These are phyloP conservation scores for Lathyrus tuberosus DNA, from an alignment of 306 rosid genomes.

Conservation along the genomic window DNA sequence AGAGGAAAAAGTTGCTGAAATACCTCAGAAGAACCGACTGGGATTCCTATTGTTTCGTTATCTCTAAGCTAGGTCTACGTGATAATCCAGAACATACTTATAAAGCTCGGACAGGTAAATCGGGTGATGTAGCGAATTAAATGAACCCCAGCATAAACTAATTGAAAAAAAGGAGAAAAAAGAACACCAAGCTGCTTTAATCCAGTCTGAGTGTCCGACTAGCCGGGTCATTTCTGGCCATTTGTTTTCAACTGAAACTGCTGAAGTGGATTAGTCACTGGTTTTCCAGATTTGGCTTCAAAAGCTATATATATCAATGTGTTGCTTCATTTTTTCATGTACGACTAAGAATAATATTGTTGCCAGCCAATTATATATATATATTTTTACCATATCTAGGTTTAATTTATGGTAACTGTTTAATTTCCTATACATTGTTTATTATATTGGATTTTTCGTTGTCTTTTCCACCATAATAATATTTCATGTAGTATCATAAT, in stretches of 20 bases:
- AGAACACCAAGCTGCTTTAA: slow-evolving; percentile 8
- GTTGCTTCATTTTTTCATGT: slow-evolving; percentile 1
- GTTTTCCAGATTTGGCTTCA: slow-evolving; percentile 26
- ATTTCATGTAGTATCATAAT: slow-evolving; percentile 25
- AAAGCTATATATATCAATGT: slow-evolving; percentile 29
- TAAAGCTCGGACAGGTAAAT: slow-evolving; percentile 1
- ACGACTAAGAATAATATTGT: slow-evolving; percentile 20
- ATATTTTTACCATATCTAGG: slow-evolving; percentile 12
- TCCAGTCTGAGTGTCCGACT: slow-evolving; percentile 15
- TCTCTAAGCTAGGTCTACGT: slow-evolving; percentile 77
- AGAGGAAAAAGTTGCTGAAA: slow-evolving; percentile 75
- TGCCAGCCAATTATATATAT: slow-evolving; percentile 14
- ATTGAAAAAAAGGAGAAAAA: neutral
- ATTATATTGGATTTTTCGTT: slow-evolving; percentile 9
- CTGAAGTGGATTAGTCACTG: neutral
- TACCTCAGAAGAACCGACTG: slow-evolving; percentile 93
- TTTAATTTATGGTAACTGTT: slow-evolving; percentile 1
- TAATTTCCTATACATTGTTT: slow-evolving; percentile 9
- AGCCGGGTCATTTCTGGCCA: neutral
- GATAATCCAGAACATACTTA: slow-evolving; percentile 71
- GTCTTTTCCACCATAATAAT: neutral
- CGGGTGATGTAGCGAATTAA: neutral
- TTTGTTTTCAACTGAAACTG: slow-evolving; percentile 25
- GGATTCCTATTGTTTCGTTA: slow-evolving; percentile 89
- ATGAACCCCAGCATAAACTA: neutral